phyloP scores from a whole-genome alignment of 306 rosid genomes.

The Pyrus communis region DNA sequence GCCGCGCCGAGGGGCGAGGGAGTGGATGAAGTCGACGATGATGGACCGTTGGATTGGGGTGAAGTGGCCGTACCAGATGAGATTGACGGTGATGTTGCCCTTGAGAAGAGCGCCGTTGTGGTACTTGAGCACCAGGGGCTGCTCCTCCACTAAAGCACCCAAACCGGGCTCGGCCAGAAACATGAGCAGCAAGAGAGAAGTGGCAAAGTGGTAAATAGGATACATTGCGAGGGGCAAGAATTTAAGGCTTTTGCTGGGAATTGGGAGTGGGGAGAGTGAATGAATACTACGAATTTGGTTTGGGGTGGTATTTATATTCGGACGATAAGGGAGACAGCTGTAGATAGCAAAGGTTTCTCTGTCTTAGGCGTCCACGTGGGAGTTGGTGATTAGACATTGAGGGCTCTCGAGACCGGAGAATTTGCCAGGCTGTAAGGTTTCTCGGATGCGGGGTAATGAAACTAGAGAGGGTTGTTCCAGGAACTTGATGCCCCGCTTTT shows the following conservation, averaged over 20 bases:
- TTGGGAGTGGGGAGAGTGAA: background rate
- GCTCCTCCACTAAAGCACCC: slow-evolving; percentile 45
- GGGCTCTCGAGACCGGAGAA: background rate
- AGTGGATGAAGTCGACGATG: slow-evolving; percentile 64
- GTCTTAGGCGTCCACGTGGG: slow-evolving; percentile 21
- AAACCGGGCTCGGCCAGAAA: background rate
- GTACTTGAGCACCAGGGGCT: slow-evolving; percentile 64
- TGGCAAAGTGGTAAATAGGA: slow-evolving; percentile 23
- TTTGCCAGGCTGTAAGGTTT: slow-evolving; percentile 37
- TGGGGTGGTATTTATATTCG: slow-evolving; percentile 24
- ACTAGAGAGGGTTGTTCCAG: background rate
- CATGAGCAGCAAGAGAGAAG: slow-evolving; percentile 6
- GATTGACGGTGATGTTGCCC: slow-evolving; percentile 68
- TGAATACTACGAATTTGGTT: background rate
- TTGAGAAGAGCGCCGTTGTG: slow-evolving; percentile 84
- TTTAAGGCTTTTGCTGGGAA: background rate
- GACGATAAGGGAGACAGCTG: slow-evolving; percentile 38
- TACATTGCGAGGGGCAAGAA: slow-evolving; percentile 14
- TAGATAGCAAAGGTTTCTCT: slow-evolving; percentile 16
- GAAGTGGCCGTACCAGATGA: slow-evolving; percentile 79
- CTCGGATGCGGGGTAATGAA: background rate
- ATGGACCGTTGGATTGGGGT: slow-evolving; percentile 71
- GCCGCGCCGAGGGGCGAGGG: slow-evolving; percentile 21
- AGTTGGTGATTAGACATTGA: fast-evolving
- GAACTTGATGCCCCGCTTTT: background rate